Conservation (phyloP, 352 stramenopile genomes). For the Pseudoperonospora humuli region DNA sequence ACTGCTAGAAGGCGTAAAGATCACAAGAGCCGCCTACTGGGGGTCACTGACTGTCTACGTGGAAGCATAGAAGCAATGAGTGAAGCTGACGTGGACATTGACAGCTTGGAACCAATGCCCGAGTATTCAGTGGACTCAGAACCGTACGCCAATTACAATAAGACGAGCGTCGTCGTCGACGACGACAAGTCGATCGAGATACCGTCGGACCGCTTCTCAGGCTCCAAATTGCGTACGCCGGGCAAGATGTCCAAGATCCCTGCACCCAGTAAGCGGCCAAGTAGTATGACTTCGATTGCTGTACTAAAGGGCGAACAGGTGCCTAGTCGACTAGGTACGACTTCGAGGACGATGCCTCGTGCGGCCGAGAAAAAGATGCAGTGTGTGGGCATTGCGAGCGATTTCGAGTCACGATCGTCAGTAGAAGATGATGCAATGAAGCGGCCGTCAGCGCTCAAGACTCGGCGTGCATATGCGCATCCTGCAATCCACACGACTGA, state of each 20-base stretch:
- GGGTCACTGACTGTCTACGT: no score
- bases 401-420: slow-evolving; percentile 3
- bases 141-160: slow-evolving; percentile 2
- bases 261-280: slow-evolving; percentile 10
- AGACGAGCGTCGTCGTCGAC: slow-evolving; percentile 7
- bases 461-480: slow-evolving; percentile 18
- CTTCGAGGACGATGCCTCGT: slow-evolving; percentile 27
- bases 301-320: slow-evolving; percentile 1
- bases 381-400: slow-evolving; percentile 17
- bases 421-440: slow-evolving; percentile 9
- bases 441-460: slow-evolving; percentile 20
- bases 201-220: slow-evolving; percentile 10
- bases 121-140: slow-evolving; percentile 8
- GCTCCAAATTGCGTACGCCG: slow-evolving; percentile 22
- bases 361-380: slow-evolving; percentile 33
- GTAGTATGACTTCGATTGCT: slow-evolving; percentile 1
- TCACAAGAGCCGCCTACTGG: no score
- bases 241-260: slow-evolving; percentile 20
- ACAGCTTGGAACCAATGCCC: slow-evolving; percentile 1
- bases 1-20: background rate
- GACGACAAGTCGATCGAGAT: slow-evolving; percentile 11
- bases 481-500: slow-evolving; percentile 14
- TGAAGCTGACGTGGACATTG: slow-evolving; percentile 3
- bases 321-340: slow-evolving; percentile 31
- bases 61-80: background rate